Conservation (phyloP, 2,329 filamentous ascomycete species). For the Colletotrichum destructivum region DNA sequence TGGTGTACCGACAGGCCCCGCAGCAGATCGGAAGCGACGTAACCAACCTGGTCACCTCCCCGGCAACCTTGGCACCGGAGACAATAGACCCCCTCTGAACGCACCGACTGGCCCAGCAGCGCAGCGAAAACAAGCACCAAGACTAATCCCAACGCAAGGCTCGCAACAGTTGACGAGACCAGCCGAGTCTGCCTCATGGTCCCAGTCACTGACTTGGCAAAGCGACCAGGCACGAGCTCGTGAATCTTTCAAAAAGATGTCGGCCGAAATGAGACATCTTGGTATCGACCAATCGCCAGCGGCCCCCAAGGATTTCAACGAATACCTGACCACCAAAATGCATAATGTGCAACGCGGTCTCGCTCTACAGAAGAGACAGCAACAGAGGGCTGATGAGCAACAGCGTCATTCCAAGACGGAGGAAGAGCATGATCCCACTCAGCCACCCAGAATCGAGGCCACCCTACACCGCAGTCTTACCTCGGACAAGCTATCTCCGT, state of each 20-base stretch:
- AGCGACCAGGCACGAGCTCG: slow-evolving; percentile 53
- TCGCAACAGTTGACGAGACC: background rate
- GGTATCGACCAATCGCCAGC: slow-evolving; percentile 56
- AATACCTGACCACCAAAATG: slow-evolving; percentile 47
- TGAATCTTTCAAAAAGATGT: slow-evolving; percentile 54
- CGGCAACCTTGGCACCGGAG: slow-evolving; percentile 21
- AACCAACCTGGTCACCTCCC: slow-evolving; percentile 17
- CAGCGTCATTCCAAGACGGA: slow-evolving; percentile 15
- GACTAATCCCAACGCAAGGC: background rate
- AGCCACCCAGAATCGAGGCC: background rate
- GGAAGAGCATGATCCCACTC: background rate
- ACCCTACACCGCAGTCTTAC: slow-evolving; percentile 43
- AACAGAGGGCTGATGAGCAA: slow-evolving; percentile 23
- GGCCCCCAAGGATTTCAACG: slow-evolving; percentile 52
- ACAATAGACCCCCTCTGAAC: slow-evolving; percentile 26
- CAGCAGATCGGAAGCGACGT: slow-evolving; percentile 24
- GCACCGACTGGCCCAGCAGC: slow-evolving; percentile 4
- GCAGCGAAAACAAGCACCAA: background rate
- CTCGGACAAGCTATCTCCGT: slow-evolving; percentile 50
- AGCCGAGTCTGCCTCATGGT: slow-evolving; percentile 51
- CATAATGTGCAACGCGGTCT: slow-evolving; percentile 1
- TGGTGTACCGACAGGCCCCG: slow-evolving; percentile 11
- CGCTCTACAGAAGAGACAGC: slow-evolving; percentile 42
- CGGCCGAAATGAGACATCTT: slow-evolving; percentile 54
- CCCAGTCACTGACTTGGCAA: slow-evolving; percentile 58